Evolutionary conservation across 2,329 filamentous ascomycete species (phyloP), one percentile per base, ranked within the genome.

Genomic region (Botrytis galanthina): DNA sequence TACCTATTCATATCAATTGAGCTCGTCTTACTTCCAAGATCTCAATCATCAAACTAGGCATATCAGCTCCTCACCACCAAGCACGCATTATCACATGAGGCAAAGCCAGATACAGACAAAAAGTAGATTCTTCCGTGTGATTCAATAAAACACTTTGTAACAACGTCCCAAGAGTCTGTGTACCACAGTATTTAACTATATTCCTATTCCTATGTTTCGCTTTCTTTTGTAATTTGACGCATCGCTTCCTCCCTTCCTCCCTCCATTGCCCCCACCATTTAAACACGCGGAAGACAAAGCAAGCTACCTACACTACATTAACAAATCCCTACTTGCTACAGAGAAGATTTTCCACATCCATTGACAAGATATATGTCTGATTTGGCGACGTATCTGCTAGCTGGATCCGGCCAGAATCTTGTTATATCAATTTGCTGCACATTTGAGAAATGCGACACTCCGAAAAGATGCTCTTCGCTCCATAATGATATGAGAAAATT

Each of bases 391-490:
- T n/a, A n/a, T 54, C 48, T 54, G 48, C 42, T 10, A 51, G 48
- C 32, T 22, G 51, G 42, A 60, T 46, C 37, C 48, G 54, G 37
- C 46, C 29, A 66, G 70, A 71, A 32, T 29, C 39, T 20, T 66
- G n/a, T 44, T 32, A 44, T 66, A 29, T 59, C n/a, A 39, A 35
- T 54, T 68, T 37, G 16, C 39, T 64, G 22, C 22, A 60, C n/a
- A 32, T 60, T 46, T 72, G 62, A 68, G 37, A 60, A 60, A 72
- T 68, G 59, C 62, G 62, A 72, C 46, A 68, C 62, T 39, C 62
- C 62, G 39, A 67, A 42, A 32, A 48, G 62, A 72, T 42, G 48
- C 39, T 72, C 29, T 59, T 68, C 37, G 51, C 42, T 60, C 46
- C 48, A 59, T 16, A 68, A 48, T 48, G 29, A 68, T 60, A 61